A percentile compares a stretch with the other conserved stretches of the same genome.
These are phyloP conservation scores for Lentinula sp. DNA, from an alignment of 768 basidiomycete species.

Conservation along the genomic window DNA sequence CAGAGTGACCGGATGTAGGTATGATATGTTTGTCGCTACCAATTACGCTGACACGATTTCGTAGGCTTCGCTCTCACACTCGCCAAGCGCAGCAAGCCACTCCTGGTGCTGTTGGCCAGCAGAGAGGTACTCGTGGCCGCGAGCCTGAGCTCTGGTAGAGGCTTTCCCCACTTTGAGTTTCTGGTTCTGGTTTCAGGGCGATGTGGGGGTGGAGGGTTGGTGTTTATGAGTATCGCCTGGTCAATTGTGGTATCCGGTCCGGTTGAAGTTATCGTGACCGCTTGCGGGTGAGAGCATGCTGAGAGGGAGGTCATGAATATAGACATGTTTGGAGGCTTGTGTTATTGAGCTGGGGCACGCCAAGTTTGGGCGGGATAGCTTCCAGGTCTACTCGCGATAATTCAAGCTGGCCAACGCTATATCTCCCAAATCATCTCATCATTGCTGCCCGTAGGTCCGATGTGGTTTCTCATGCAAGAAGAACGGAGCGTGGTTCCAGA, in stretches of 20 bases:
- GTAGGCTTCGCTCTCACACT: slow-evolving; percentile 83
- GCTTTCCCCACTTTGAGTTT: slow-evolving; percentile 20
- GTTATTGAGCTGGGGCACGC: slow-evolving; percentile 29
- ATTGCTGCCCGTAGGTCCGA: background rate
- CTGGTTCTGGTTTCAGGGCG: slow-evolving; percentile 37
- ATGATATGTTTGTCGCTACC: slow-evolving; percentile 13
- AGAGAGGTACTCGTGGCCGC: slow-evolving; percentile 36
- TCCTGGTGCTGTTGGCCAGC: slow-evolving; percentile 43
- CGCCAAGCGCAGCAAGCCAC: slow-evolving; percentile 69
- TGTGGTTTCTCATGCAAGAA: slow-evolving; percentile 7
- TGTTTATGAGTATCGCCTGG: slow-evolving; percentile 27
- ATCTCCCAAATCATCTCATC: background rate
- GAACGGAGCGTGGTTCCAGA: slow-evolving; percentile 1
- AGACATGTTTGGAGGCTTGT: slow-evolving; percentile 10
- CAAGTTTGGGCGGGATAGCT: slow-evolving; percentile 24
- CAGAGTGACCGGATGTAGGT: slow-evolving; percentile 80
- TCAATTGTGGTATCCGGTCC: slow-evolving; percentile 27
- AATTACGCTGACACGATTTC: slow-evolving; percentile 5
- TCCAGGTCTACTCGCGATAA: slow-evolving; percentile 5
- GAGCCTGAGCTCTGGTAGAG: slow-evolving; percentile 55
- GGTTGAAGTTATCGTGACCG: slow-evolving; percentile 26
- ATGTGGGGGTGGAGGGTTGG: slow-evolving; percentile 43
- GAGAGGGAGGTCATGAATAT: background rate
- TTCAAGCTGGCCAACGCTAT: slow-evolving; percentile 10
- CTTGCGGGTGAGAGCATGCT: slow-evolving; percentile 5